Base-by-base conservation (phyloP, 2,329 filamentous ascomycete species). In the Apiospora kogelbergensis region DNA sequence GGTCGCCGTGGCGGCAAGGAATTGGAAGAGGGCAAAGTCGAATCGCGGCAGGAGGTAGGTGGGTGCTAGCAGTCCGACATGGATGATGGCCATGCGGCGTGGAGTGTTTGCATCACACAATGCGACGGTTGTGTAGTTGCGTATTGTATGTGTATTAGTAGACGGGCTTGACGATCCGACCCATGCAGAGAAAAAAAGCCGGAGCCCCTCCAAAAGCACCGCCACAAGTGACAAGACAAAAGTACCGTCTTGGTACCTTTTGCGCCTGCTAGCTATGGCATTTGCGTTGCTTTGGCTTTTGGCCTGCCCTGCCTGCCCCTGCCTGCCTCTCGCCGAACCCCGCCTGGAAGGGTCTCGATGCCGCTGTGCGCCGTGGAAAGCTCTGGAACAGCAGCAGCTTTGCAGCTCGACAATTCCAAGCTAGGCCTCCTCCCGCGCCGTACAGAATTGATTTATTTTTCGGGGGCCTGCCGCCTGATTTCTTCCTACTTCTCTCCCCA, bases 1-100 rank as follows among this genome's bases (percentile, higher is more conserved):
- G 42, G 69, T 24, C 64, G 71, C 33, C 63, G 66, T 68, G 17
- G 66, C 66, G 65, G 24, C 41, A 15, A 63, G 46, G 11, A 65
- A 65, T 33, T 66, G 72, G 67, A 70, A 75, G 68, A 74, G 65
- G 41, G 63, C 37, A 45, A 72, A 53, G 53, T 75, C 60, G 71
- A 75, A 74, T 63, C 48, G 33, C 9, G 71, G 73, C 9, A 74
- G 72, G 60, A 68, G 67, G 41, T 75, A 74, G 2, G 71, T 70
- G 53, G 66, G 68, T 41, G 73, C 70, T 40, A 75, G 70, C n/a
- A 75, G 65, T 45, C 71, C 71, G 30, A 74, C 53, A 67, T 69
- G 69, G n/a, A 67, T 24, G 48, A 57, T 67, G 63, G 72, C 46
- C 74, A 74, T 74, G n/a, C 65, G 68, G 30, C 30, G 13, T 60